Base-by-base conservation (phyloP, 2,329 filamentous ascomycete genomes). In the Graphilbum sp. region DNA sequence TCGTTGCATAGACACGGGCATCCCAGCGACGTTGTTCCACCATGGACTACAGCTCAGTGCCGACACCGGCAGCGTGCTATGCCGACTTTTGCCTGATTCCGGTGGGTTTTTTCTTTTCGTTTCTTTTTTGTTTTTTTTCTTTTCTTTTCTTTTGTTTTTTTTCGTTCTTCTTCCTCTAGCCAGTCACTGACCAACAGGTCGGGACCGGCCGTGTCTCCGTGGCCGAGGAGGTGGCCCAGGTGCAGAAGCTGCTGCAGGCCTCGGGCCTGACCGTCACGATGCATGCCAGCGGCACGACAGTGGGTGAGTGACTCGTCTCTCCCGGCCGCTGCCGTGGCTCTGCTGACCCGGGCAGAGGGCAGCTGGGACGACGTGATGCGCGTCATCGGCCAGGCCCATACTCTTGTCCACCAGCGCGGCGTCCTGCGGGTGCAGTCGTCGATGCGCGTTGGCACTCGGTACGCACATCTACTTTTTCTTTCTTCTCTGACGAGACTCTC, bases 11-110 rank as follows among this genome's bases (percentile, higher is more conserved):
- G n/a, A n/a, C n/a, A n/a, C n/a, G n/a, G n/a, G n/a, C n/a, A n/a
- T n/a, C n/a, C n/a, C n/a, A n/a, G n/a, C n/a, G n/a, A n/a, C n/a
- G n/a, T n/a, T n/a, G n/a, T n/a, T n/a, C 25, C 4, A 17, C 25
- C 17, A 47, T 45, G 41, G 30, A 67, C 46, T 72, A 71, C 55
- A 51, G 56, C 21, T 54, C 54, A 31, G 52, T 76, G 38, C 49
- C 67, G 23, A 88, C 84, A 1, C 87, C 87, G 4, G 63, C 71
- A 40, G 63, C 75, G 41, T 92, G 84, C 59, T 84, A 79, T 39
- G 87, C 80, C 41, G 87, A 95, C 60, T 94, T 95, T 56, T 95
- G 87, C 57, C 66, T 95, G 47, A 79, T 95, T 43, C 87, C 87
- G 2, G 78, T 82, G 52, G 43, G 71, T 60, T 21, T n/a, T n/a